phyloP scores from a whole-genome alignment of 192 early-diverging fungal species.

The Spizellomyces sp. region DNA sequence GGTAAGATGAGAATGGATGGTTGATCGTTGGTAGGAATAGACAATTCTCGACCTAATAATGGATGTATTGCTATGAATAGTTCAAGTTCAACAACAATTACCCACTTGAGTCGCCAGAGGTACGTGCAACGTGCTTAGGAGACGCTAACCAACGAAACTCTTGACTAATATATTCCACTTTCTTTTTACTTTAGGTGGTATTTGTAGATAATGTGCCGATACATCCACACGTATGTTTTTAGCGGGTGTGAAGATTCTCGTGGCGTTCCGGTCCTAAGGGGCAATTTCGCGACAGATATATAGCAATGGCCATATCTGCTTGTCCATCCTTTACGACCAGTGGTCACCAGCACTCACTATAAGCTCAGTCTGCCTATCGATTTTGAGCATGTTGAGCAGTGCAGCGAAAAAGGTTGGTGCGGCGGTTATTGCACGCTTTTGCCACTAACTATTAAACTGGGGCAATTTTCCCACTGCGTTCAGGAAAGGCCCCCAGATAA shows the following conservation, averaged over 20 bases:
- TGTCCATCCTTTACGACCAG: conserved; percentile 92
- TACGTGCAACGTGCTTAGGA: neutral
- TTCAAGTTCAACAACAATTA: conserved; percentile 51
- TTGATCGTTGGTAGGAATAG: neutral
- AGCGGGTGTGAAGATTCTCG: no score
- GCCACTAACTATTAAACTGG: neutral
- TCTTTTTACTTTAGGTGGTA: neutral
- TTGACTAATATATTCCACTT: no score
- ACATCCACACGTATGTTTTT: conserved; percentile 9
- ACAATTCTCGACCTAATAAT: neutral
- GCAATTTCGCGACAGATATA: conserved; percentile 3
- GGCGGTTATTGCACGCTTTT: neutral
- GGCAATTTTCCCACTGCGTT: neutral
- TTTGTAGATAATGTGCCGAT: conserved; percentile 2
- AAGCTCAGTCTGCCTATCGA: conserved; percentile 82
- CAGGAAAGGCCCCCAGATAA: conserved; percentile 54
- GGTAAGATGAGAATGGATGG: conserved; percentile 14
- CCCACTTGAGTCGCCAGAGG: conserved; percentile 55
- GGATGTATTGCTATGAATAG: conserved; percentile 14
- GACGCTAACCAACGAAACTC: no score
- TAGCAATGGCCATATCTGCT: conserved; percentile 94
- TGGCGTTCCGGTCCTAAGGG: no score
- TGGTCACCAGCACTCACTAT: conserved; percentile 95
- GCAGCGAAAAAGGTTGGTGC: conserved; percentile 70
- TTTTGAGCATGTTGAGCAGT: conserved; percentile 90